phyloP scores from a whole-genome alignment of 345 rosid genomes.

The Rhizophora apiculata region DNA sequence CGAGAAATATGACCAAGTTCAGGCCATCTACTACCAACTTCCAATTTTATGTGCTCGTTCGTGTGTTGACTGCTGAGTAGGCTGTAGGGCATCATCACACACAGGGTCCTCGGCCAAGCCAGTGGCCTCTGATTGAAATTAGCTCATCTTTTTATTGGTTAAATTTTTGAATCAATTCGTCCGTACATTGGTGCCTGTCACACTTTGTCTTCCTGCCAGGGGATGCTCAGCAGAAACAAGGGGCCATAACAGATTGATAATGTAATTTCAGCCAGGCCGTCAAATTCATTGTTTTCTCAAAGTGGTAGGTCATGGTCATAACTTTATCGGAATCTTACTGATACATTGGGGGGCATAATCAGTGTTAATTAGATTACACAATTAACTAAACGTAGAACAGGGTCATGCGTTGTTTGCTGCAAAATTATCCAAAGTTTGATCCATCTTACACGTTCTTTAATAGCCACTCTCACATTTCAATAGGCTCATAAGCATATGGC shows the following conservation, averaged over 20 bases:
- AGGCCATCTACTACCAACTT: constrained; percentile 3
- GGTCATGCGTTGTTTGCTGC: neutral
- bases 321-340: neutral
- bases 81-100: neutral
- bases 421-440: neutral
- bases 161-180: too few species aligned
- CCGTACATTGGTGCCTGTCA: too few species aligned
- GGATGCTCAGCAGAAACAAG: too few species aligned
- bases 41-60: neutral
- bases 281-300: neutral
- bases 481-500: neutral
- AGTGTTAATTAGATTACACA: neutral
- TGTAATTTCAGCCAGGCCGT: constrained; percentile 4
- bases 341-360: neutral
- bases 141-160: too few species aligned
- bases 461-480: neutral
- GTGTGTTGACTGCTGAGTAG: neutral
- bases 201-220: too few species aligned
- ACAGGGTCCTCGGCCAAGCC: neutral
- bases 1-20: constrained; percentile 8
- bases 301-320: constrained; percentile 5
- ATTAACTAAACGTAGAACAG: neutral
- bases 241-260: too few species aligned
- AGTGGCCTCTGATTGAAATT: neutral
- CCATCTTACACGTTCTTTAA: neutral